A percentile compares a stretch with the other conserved stretches of the same genome.
phyloP scores from a whole-genome alignment of 2,329 filamentous ascomycete genomes.

The Cladobotryum protrusum region DNA sequence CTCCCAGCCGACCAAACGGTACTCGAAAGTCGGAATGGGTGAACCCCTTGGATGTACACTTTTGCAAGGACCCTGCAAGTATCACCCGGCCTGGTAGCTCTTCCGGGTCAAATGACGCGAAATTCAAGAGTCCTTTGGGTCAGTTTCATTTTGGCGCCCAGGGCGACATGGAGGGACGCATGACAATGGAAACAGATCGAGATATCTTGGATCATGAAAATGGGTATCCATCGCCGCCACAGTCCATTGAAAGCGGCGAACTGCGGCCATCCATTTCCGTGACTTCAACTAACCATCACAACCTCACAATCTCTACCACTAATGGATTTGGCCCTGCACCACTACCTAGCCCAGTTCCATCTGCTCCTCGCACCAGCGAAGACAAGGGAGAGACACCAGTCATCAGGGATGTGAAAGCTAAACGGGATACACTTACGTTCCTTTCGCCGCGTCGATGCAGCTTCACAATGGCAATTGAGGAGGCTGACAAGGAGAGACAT shows the following conservation, averaged over 20 bases:
- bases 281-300: not conserved
- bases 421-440: conserved; percentile 45
- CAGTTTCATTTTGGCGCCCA: conserved; percentile 32
- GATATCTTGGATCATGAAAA: conserved; percentile 11
- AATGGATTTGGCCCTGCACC: conserved; percentile 21
- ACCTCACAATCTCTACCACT: not conserved
- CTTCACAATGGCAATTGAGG: conserved; percentile 36
- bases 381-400: conserved; percentile 38
- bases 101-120: conserved; percentile 9
- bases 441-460: conserved; percentile 41
- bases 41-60: conserved; percentile 44
- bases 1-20: conserved; percentile 17
- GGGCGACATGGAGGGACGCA: not conserved
- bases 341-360: conserved; percentile 39
- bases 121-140: conserved; percentile 34
- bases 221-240: conserved; percentile 33
- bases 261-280: conserved; percentile 10
- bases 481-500: conserved; percentile 14
- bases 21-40: conserved; percentile 36
- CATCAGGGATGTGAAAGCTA: conserved; percentile 43
- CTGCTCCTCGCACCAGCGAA: conserved; percentile 33
- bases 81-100: conserved; percentile 18
- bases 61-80: conserved; percentile 24
- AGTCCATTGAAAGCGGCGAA: conserved; percentile 28
- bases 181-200: conserved; percentile 5